phyloP scores from a whole-genome alignment of 1,284 basidiomycete species.

The Boletus mariae region DNA sequence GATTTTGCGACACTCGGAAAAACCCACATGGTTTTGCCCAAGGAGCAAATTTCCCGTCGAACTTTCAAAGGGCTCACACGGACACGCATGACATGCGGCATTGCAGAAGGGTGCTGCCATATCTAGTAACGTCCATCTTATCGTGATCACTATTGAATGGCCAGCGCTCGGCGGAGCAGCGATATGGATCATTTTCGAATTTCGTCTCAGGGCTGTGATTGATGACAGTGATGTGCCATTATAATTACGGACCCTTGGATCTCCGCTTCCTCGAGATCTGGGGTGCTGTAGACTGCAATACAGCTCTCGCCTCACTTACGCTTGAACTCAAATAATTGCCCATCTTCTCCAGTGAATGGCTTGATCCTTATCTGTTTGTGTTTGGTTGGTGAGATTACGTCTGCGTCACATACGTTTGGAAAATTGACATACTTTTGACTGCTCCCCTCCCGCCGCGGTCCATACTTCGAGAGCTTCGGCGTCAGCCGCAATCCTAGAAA shows the following conservation, averaged over 20 bases:
- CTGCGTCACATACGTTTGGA: background rate
- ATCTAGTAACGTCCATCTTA: too few species aligned
- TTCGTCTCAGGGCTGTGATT: background rate
- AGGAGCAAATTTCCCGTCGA: background rate
- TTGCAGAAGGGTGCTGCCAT: background rate
- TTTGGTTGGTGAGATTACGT: background rate
- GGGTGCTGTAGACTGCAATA: background rate
- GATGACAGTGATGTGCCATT: background rate
- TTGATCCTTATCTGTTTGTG: background rate
- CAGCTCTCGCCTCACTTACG: background rate
- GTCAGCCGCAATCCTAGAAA: background rate
- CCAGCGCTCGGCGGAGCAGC: background rate
- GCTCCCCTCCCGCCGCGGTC: background rate
- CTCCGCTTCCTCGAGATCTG: background rate
- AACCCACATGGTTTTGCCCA: background rate
- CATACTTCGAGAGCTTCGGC: background rate
- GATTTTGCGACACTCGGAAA: too few species aligned
- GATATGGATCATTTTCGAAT: background rate
- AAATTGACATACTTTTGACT: background rate
- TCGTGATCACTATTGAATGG: background rate
- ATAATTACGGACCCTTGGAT: background rate
- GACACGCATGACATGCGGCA: too few species aligned
- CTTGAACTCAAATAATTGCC: background rate
- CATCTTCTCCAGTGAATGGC: background rate
- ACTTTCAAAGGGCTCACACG: too few species aligned